Base-by-base conservation (phyloP, 345 rosid genomes). In the Hypericum androsaemum region DNA sequence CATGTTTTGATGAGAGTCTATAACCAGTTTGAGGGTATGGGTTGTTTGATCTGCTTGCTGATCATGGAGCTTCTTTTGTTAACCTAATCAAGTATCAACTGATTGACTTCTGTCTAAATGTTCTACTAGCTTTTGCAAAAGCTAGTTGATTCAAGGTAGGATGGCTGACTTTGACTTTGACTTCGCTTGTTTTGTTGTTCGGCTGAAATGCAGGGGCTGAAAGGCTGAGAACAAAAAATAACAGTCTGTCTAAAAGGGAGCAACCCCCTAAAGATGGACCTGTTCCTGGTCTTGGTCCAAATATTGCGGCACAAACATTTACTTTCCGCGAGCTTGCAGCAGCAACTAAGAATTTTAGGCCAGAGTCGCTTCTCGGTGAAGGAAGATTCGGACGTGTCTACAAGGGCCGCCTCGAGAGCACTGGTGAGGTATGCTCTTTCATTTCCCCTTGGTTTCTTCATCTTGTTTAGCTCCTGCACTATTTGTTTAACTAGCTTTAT, bases 381-480 rank as follows among this genome's bases (percentile, higher is more conserved):
- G 98, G 98, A 42, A 94, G 98, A 37, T 92, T 92, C 16, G 98
- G 98, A 7, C 95, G 79, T 50, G 98, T 92, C 15, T 85, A 92
- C 74, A 92, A 81, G 62, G 98, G 98, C 16, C 65, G 62, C 37
- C 94, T 92, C 32, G 96, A 88, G 65, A 81, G 73, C 75, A 88
- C 95, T 41, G 88, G 88, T 64, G 96, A 92, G 94, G 98, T 92
- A 74, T 69, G 53, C 54, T 54, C 13, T 42, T n/a, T 8, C 5
- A n/a, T 15, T 43, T 44, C 5, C n/a, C 38, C 5, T 17, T 28
- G 32, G 49, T 43, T 14, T 57, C 41, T 17, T 43, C 42, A 22
- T 44, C 15, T 39, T 39, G 41, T 37, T 41, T 39, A 45, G 36
- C 41, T 32, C 28, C n/a, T 43, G 17, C 41, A 9, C 15, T 57